These are phyloP conservation scores for Dissophora globulifera DNA, from an alignment of 192 early-diverging fungal genomes.

Conservation along the genomic window DNA sequence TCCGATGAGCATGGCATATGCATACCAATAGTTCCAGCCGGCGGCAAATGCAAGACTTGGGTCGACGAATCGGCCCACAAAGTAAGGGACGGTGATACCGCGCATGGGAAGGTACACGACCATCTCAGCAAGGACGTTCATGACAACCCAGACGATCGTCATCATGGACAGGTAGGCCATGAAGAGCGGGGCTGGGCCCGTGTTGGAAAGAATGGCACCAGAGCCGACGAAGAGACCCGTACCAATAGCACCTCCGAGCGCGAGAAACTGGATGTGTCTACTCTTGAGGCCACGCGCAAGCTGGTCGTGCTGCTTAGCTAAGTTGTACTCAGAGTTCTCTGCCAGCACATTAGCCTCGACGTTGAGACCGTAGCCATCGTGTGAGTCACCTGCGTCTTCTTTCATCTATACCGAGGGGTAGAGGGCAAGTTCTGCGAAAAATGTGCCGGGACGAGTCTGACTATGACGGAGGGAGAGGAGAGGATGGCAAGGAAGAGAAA, in stretches of 20 bases:
- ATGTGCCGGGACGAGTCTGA: no score
- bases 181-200: slow-evolving; percentile 81
- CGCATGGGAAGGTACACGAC: slow-evolving; percentile 84
- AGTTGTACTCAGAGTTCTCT: no score
- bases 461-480: no score
- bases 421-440: no score
- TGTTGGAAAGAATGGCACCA: slow-evolving; percentile 74
- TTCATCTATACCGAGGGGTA: no score
- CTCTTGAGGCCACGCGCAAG: no score
- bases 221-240: slow-evolving; percentile 90
- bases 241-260: slow-evolving; percentile 77
- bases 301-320: no score
- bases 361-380: no score
- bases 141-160: slow-evolving; percentile 75
- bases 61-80: slow-evolving; percentile 84
- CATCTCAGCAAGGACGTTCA: slow-evolving; percentile 87
- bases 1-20: slow-evolving; percentile 78
- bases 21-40: slow-evolving; percentile 66
- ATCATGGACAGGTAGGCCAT: slow-evolving; percentile 77
- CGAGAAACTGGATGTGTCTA: no score
- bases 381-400: no score
- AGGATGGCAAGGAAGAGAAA: no score
- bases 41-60: slow-evolving; percentile 79
- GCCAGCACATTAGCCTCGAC: no score
- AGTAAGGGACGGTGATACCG: slow-evolving; percentile 83